Evolutionary conservation across 2,329 filamentous ascomycete genomes (phyloP), one percentile per base, ranked within the genome.

Genomic region (Pseudopyricularia cyperi): DNA sequence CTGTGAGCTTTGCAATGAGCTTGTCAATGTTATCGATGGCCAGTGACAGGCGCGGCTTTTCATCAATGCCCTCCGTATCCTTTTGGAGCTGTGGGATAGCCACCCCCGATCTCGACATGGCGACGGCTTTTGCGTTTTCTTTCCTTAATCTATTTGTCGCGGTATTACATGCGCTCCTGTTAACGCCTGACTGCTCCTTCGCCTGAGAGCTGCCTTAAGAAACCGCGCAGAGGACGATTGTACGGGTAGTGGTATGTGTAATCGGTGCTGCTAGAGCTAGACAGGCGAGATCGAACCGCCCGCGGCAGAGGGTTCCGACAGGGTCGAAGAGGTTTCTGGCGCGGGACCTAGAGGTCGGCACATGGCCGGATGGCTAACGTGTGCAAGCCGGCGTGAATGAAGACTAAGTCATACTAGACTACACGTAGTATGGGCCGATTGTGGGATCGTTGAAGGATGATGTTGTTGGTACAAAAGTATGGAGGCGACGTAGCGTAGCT

Each of bases 1-100:
- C 74, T 56, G 80, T 77, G 28, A 98, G 79, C 53, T 87, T 68
- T 56, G 89, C 79, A 58, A 98, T 89, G 37, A 90, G 85, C 54
- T 80, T 78, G 64, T 97, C 89, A 17, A 95, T 85, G 74, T 94
- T 83, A 33, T 80, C 71, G 53, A 95, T 81, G 37, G 83, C 83
- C 52, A 84, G 79, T 4, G 77, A 77, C 46, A 90, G 77, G 62
- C 83, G 84, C 32, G 82, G 79, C 56, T 78, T 81, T 63, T 77
- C 82, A 60, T 79, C 79, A 55, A 94, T 79, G 60, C 82, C 80
- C 58, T 82, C 77, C 58, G 93, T 79, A 63, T 94, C 88, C 60
- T 82, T 82, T 65, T 86, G 77, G 57, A 95, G 67, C 30, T 70
- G 66, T 52, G 69, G 67, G 61, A 80, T 74, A 24, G 55, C 56